Evolutionary conservation across 108 stramenopile species (phyloP).

Genomic region (Nitzschia putrida): DNA sequence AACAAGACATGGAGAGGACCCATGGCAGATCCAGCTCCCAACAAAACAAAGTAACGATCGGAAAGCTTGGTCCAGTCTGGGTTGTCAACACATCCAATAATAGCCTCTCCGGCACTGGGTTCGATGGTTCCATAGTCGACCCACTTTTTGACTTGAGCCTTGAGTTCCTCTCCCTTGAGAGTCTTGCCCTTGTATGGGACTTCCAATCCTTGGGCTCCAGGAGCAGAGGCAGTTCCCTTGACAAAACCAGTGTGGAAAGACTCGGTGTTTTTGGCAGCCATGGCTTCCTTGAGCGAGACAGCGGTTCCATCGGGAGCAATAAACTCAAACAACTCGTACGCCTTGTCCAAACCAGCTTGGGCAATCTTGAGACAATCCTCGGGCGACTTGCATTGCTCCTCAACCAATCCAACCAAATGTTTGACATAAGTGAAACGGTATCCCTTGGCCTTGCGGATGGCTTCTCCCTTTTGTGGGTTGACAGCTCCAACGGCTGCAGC

Average conservation of each 20-base stretch:
- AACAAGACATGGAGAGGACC: slow-evolving; percentile 93
- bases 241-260: slow-evolving; percentile 87
- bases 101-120: slow-evolving; percentile 91
- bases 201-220: slow-evolving; percentile 51
- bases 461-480: slow-evolving; percentile 61
- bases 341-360: slow-evolving; percentile 88
- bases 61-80: slow-evolving; percentile 85
- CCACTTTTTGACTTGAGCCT: slow-evolving; percentile 87
- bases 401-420: slow-evolving; percentile 85
- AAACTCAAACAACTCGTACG: slow-evolving; percentile 92
- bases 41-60: slow-evolving; percentile 91
- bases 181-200: slow-evolving; percentile 91
- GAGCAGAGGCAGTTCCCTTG: slow-evolving; percentile 56
- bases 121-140: slow-evolving; percentile 95
- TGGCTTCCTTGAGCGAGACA: slow-evolving; percentile 77
- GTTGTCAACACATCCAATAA: slow-evolving; percentile 80
- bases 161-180: slow-evolving; percentile 79
- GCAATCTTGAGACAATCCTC: slow-evolving; percentile 86
- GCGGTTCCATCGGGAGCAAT: slow-evolving; percentile 78
- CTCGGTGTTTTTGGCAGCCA: slow-evolving; percentile 68
- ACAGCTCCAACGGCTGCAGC: slow-evolving; percentile 87
- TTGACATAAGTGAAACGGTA: slow-evolving; percentile 92
- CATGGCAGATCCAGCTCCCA: slow-evolving; percentile 98
- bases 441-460: slow-evolving; percentile 58
- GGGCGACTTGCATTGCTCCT: slow-evolving; percentile 78